Evolutionary conservation across 768 basidiomycete species (phyloP).

Genomic region (Crassisporium funariophilum): DNA sequence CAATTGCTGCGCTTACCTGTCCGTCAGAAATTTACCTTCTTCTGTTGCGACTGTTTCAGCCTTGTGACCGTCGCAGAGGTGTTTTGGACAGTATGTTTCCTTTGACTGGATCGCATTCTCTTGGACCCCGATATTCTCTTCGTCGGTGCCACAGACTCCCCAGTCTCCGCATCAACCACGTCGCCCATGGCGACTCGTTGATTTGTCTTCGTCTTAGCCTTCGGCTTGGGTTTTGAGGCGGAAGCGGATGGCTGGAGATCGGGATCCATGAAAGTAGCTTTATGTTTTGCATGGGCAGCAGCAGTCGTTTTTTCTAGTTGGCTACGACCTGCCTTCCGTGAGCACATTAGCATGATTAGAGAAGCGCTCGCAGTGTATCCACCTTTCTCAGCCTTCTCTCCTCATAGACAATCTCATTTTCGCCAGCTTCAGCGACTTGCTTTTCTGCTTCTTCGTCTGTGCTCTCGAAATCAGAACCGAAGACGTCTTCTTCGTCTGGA

Average conservation of each 20-base stretch:
- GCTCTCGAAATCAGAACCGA: conserved; percentile 84
- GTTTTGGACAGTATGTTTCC: conserved; percentile 71
- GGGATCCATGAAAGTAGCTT: conserved; percentile 70
- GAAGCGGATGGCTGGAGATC: conserved; percentile 33
- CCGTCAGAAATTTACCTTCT: conserved; percentile 45
- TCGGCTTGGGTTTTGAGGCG: conserved; percentile 27
- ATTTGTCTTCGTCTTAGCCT: conserved; percentile 34
- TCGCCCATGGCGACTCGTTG: conserved; percentile 58
- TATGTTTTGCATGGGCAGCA: conserved; percentile 66
- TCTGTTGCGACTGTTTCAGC: conserved; percentile 64
- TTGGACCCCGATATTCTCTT: neutral
- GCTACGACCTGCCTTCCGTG: conserved; percentile 45
- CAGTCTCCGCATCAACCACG: conserved; percentile 61
- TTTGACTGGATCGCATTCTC: conserved; percentile 58
- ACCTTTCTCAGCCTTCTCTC: conserved; percentile 58
- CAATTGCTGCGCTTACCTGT: neutral
- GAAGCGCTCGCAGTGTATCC: neutral
- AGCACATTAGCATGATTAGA: neutral
- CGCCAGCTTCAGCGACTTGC: conserved; percentile 56
- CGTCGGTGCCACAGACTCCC: neutral
- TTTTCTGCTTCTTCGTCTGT: conserved; percentile 73
- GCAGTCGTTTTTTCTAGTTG: conserved; percentile 66
- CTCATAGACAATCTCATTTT: conserved; percentile 60
- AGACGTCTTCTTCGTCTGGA: conserved; percentile 79
- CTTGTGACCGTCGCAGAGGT: conserved; percentile 67